Percentiles rank a stretch among this genome's conserved stretches.
phyloP scores from a whole-genome alignment of 164 flowering plant genomes.

The Sextonia rubra region DNA sequence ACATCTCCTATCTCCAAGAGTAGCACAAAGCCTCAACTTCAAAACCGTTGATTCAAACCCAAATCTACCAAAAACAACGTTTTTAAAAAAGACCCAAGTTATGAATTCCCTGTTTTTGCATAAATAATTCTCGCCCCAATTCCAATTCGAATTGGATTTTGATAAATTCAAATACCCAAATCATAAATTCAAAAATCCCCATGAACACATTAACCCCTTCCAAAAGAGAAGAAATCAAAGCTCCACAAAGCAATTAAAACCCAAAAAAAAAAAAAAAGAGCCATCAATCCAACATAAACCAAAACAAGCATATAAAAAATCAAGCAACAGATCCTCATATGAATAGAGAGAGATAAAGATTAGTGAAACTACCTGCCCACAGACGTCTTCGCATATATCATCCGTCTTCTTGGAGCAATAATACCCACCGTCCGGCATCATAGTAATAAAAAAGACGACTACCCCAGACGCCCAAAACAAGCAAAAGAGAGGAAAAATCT shows the following conservation, averaged over 20 bases:
- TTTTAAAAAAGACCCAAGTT: too few relatives aligned
- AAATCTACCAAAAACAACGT: too few relatives aligned
- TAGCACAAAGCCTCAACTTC: too few relatives aligned
- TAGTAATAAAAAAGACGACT: not conserved
- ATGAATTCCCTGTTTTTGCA: too few relatives aligned
- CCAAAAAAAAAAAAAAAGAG: not conserved
- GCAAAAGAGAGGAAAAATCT: too few relatives aligned
- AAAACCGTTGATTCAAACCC: too few relatives aligned
- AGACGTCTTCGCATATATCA: constrained; percentile 67
- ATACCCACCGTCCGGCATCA: constrained; percentile 43
- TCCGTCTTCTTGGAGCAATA: constrained; percentile 69
- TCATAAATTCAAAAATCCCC: not conserved
- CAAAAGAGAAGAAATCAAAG: not conserved
- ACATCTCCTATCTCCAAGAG: not conserved
- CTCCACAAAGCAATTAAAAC: not conserved
- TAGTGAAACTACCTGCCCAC: constrained; percentile 55
- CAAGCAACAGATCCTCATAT: not conserved
- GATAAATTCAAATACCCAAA: not conserved
- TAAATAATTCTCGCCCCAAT: too few relatives aligned
- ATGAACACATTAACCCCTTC: not conserved
- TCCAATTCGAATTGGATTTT: too few relatives aligned
- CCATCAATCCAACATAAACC: not conserved
- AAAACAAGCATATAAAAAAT: not conserved
- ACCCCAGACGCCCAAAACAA: too few relatives aligned
- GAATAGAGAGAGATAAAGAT: not conserved